phyloP scores from a whole-genome alignment of 768 basidiomycete species.

The Termitomyces bulborhizus region DNA sequence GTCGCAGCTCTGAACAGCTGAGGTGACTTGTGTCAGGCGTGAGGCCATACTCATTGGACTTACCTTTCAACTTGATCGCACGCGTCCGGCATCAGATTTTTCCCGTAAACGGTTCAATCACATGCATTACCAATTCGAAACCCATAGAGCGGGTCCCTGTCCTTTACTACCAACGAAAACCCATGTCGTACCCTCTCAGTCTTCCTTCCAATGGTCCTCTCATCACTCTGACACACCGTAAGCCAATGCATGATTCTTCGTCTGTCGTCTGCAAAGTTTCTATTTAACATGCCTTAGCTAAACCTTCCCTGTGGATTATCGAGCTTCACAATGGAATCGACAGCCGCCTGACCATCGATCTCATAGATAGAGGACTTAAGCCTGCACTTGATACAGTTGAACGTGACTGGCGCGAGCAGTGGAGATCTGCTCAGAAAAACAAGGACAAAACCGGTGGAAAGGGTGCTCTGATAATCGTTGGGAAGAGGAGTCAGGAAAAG shows the following conservation, averaged over 20 bases:
- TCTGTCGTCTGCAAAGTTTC: neutral
- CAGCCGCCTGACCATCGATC: slow-evolving; percentile 53
- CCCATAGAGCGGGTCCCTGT: neutral
- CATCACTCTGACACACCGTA: slow-evolving; percentile 66
- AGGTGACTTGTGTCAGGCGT: no score
- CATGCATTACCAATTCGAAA: slow-evolving; percentile 9
- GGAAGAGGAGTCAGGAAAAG: slow-evolving; percentile 71
- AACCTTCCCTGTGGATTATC: slow-evolving; percentile 62
- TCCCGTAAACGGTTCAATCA: slow-evolving; percentile 13
- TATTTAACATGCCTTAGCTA: slow-evolving; percentile 32
- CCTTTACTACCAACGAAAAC: neutral
- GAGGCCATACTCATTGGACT: no score
- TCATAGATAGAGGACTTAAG: slow-evolving; percentile 55
- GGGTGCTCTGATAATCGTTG: slow-evolving; percentile 74
- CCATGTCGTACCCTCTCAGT: slow-evolving; percentile 41
- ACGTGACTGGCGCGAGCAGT: slow-evolving; percentile 57
- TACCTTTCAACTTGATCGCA: no score
- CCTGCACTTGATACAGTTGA: slow-evolving; percentile 74
- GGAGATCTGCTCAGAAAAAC: slow-evolving; percentile 34
- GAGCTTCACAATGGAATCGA: slow-evolving; percentile 79
- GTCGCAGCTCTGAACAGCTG: no score
- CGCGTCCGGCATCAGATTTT: neutral
- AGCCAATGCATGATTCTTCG: slow-evolving; percentile 6
- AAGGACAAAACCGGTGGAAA: slow-evolving; percentile 48
- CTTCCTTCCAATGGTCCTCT: slow-evolving; percentile 47